Evolutionary conservation across 768 basidiomycete species (phyloP), one percentile per base, ranked within the genome.

Genomic region (Phaeotremella skinneri): DNA sequence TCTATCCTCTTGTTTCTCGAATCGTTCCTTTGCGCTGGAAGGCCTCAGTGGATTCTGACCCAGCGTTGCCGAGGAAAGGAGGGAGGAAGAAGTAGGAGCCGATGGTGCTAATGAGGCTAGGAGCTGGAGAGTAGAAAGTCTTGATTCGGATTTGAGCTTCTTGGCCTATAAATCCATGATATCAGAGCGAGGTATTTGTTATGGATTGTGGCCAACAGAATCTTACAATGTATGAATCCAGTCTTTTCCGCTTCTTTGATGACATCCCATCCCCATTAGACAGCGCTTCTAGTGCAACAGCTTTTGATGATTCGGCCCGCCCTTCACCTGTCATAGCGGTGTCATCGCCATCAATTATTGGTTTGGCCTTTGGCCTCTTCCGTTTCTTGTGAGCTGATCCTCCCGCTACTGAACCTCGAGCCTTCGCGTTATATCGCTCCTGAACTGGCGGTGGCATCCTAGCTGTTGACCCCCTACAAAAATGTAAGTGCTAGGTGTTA

Each of bases 151-250:
- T 54, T 77, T 75, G 48, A 75, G 67, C 49, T 77, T 77, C 59
- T 77, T 77, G 42, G 63, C 63, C 74, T 73, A 52, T 31, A 47
- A 16, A 4, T 50, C 21, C 27, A 7, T 32, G 37, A 5, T 31
- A 37, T 52, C 11, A 34, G 20, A 23, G 6, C 3, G 32, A 29
- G 27, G 47, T 13, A 45, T 20, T 16, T 51, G 11, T 51, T 23
- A 23, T 42, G 27, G 20, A 7, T n/a, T n/a, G n/a, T n/a, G 21
- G 23, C 20, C 4, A 52, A 32, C 21, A 51, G 29, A 29, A 14
- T 78, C 87, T 68, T 56, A 90, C 91, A 68, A 97, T 92, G 70
- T 91, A 98, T 63, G 90, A 90, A 63, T 97, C 93, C 3, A 98
- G 79, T 52, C 90, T 80, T 75, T 88, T 92, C 79, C 85, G 87